Conservation (phyloP, 2,329 filamentous ascomycete species). For the Rasamsonia emersonii region DNA sequence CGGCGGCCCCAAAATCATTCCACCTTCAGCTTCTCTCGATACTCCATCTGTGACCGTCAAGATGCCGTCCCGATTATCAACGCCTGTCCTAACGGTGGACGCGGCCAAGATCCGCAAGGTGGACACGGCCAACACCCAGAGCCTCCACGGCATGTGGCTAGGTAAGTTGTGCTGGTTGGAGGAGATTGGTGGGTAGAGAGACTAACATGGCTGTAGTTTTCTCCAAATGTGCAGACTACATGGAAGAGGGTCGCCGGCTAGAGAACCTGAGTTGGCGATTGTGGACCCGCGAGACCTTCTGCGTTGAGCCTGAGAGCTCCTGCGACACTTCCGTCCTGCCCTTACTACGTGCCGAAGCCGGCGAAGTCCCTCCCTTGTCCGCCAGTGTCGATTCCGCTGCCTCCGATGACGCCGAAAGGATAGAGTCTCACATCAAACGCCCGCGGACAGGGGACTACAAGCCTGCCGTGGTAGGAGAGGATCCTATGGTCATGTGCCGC, state of each 20-base stretch:
- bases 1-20: constrained; percentile 33
- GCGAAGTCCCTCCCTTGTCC: constrained; percentile 62
- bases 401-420: constrained; percentile 51
- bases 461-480: constrained; percentile 42
- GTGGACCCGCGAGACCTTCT: constrained; percentile 90
- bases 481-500: constrained; percentile 58
- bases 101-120: constrained; percentile 88
- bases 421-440: constrained; percentile 50
- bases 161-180: constrained; percentile 53
- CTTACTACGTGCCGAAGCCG: constrained; percentile 37
- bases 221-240: constrained; percentile 84
- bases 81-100: constrained; percentile 84
- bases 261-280: constrained; percentile 95
- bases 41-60: constrained; percentile 6
- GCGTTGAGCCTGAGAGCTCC: constrained; percentile 57
- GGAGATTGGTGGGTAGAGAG: neutral
- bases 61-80: constrained; percentile 79
- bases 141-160: constrained; percentile 94
- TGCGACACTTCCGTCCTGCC: constrained; percentile 43
- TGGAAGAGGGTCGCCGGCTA: constrained; percentile 83
- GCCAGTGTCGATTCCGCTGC: constrained; percentile 66
- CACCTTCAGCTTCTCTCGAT: neutral
- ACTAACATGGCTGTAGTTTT: constrained; percentile 56
- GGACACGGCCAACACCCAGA: constrained; percentile 85
- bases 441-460: constrained; percentile 58